Conservation (phyloP, 352 stramenopile species). For the Globisporangium uncinulatum region DNA sequence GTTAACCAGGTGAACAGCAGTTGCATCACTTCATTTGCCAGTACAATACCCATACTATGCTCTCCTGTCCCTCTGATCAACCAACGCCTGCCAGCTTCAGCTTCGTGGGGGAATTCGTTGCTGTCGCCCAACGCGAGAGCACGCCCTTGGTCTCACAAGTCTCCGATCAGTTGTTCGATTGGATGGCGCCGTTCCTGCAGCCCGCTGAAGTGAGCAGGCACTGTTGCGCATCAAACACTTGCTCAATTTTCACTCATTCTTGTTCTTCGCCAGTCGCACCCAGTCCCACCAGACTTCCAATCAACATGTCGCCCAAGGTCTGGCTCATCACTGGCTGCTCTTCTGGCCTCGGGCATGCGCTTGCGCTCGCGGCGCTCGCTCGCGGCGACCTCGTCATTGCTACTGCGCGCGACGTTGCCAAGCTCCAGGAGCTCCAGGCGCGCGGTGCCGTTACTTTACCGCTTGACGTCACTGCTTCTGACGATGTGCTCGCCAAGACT, state of each 20-base stretch:
- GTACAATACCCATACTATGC: no score
- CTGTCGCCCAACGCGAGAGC: no score
- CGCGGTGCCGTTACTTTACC: conserved; percentile 21
- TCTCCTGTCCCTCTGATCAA: no score
- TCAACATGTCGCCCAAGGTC: conserved; percentile 21
- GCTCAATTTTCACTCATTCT: background rate
- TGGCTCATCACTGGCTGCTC: conserved; percentile 53
- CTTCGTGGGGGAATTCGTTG: no score
- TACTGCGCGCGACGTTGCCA: conserved; percentile 30
- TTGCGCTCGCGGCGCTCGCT: conserved; percentile 33
- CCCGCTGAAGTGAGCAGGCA: no score
- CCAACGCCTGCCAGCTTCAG: no score
- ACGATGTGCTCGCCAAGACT: conserved; percentile 22
- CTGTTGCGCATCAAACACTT: background rate
- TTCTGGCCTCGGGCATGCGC: conserved; percentile 38
- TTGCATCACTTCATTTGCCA: no score
- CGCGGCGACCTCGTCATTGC: conserved; percentile 43
- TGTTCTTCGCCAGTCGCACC: background rate
- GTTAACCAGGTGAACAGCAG: no score
- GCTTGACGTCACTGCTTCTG: conserved; percentile 40
- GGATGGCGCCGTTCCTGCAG: no score
- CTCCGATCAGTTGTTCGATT: no score
- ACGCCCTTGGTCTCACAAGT: no score
- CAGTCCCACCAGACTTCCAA: background rate
- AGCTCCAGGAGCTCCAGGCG: conserved; percentile 27